Conservation (phyloP, 2,329 filamentous ascomycete species). For the Xylaria polymorpha region DNA sequence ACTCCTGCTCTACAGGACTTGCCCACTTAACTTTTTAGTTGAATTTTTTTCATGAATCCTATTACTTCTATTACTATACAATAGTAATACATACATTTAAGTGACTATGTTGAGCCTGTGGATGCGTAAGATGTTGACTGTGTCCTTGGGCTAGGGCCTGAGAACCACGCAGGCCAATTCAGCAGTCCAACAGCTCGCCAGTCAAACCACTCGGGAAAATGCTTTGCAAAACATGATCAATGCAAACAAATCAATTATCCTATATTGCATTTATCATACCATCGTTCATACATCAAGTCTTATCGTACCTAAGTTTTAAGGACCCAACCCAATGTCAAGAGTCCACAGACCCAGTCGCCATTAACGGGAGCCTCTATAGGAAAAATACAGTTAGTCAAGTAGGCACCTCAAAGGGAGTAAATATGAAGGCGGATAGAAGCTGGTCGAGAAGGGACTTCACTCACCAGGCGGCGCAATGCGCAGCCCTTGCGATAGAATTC, state of each 20-base stretch:
- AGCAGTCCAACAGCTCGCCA: no score
- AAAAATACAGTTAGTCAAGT: not conserved
- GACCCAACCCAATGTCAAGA: not conserved
- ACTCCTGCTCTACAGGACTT: no score
- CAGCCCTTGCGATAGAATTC: slow-evolving; percentile 84
- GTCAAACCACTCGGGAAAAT: no score
- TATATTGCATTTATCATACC: not conserved
- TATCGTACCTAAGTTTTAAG: not conserved
- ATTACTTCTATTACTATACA: no score
- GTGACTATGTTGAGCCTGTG: no score
- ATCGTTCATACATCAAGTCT: not conserved
- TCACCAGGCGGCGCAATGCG: slow-evolving; percentile 78
- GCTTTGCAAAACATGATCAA: not conserved
- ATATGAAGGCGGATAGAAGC: not conserved
- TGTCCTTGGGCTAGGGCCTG: no score
- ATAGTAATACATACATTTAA: no score
- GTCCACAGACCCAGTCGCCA: slow-evolving; percentile 67
- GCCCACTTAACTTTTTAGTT: no score
- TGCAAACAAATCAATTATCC: not conserved
- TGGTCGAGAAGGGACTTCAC: slow-evolving; percentile 11
- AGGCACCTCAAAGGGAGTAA: no score
- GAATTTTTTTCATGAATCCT: no score
- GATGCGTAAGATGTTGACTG: no score
- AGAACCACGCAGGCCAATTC: no score
- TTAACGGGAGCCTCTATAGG: slow-evolving; percentile 72